These are phyloP conservation scores for Penicillium antarcticum DNA, from an alignment of 495 filamentous ascomycete species.

Conservation along the genomic window DNA sequence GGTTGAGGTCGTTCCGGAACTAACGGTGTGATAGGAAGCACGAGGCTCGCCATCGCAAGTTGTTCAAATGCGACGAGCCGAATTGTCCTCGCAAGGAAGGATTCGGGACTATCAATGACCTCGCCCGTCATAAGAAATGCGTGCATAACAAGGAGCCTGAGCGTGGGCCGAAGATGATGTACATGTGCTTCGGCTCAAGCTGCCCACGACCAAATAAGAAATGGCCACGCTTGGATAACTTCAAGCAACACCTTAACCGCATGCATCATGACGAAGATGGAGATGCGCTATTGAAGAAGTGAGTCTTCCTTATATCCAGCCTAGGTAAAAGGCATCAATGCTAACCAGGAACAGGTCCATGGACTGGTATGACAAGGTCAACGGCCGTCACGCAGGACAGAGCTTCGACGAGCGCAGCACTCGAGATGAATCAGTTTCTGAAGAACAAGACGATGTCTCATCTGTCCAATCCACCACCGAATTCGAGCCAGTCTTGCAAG, in stretches of 20 bases:
- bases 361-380: slow-evolving; percentile 37
- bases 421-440: slow-evolving; percentile 5
- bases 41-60: slow-evolving; percentile 69
- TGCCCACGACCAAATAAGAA: slow-evolving; percentile 69
- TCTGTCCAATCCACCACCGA: slow-evolving; percentile 7
- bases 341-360: slow-evolving; percentile 28
- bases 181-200: slow-evolving; percentile 59
- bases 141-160: slow-evolving; percentile 58
- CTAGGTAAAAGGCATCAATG: background rate
- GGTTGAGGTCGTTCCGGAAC: background rate
- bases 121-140: slow-evolving; percentile 68
- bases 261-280: slow-evolving; percentile 63
- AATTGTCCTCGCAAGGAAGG: slow-evolving; percentile 62
- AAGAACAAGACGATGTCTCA: slow-evolving; percentile 10
- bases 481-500: slow-evolving; percentile 5
- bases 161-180: slow-evolving; percentile 56
- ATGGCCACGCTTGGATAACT: slow-evolving; percentile 92
- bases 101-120: slow-evolving; percentile 81
- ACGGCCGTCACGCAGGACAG: slow-evolving; percentile 1
- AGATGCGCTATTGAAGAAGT: slow-evolving; percentile 53
- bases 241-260: slow-evolving; percentile 78
- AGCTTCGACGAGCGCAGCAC: slow-evolving; percentile 7
- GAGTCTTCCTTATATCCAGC: slow-evolving; percentile 10
- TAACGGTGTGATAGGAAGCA: slow-evolving; percentile 64
- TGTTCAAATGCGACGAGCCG: slow-evolving; percentile 61